Base-by-base conservation (phyloP, 495 filamentous ascomycete genomes). In the Neurospora hispaniola region DNA sequence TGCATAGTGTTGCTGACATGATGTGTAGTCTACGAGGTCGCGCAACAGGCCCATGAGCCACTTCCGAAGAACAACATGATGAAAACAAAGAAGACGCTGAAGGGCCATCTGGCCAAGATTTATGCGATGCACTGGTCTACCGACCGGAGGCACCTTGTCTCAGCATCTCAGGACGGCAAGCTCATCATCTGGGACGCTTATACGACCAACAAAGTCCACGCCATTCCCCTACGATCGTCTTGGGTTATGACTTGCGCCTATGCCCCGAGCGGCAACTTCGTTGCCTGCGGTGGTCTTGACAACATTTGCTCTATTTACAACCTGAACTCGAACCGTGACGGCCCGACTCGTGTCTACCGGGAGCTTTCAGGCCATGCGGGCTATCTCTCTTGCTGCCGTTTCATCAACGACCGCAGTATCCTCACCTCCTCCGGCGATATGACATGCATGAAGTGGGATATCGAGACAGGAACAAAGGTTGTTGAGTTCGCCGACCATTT, bases 181-280 rank as follows among this genome's bases (percentile, higher is more conserved):
- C 90, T 99, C 75, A 99, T 99, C 82, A 98, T 99, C 79, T 99
- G 96, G 96, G 96, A 99, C 83, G 96, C 96, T 54, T 99, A 99
- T 86, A 98, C 96, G 73, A 98, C 96, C 73, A 99, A 99, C 85
- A 99, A 99, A 81, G 96, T 99, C 41, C 96, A 99, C 85, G 96
- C 96, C 81, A 99, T 99, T 76, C 96, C 96, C n/a, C 86, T 99
- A 66, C 90, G 96, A 70, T 99, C 96, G 8, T 99, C 96, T 35
- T 99, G 96, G 96, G 96, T 99, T 80, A 99, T 99, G 96, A 99
- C 95, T 76, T 99, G 96, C 88, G 96, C 96, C 76, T 99, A 99
- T 82, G 95, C 96, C 77, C 96, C 96, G 14, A 97, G 94, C 80
- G 96, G 96, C 23, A 99, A 99, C 82, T 99, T 93, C 80, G 96